Conservation (phyloP, 306 rosid genomes). For the Gleditsia sinensis region DNA sequence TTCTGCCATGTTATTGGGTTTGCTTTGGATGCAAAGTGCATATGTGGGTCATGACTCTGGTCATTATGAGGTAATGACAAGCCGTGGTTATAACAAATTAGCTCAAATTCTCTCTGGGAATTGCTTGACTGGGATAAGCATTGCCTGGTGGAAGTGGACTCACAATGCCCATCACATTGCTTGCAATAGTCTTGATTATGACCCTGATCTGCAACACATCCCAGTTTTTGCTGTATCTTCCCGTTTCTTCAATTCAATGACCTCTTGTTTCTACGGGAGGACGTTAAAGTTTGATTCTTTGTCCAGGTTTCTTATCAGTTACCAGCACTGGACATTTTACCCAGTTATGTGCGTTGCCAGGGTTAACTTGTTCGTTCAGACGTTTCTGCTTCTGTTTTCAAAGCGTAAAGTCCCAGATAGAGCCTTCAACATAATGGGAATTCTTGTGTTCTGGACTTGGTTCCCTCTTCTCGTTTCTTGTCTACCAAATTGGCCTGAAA, state of each 20-base stretch:
- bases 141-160: slow-evolving; percentile 99
- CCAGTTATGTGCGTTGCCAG: slow-evolving; percentile 73
- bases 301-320: slow-evolving; percentile 69
- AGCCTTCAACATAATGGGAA: slow-evolving; percentile 60
- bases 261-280: slow-evolving; percentile 74
- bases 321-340: slow-evolving; percentile 79
- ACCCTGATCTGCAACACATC: slow-evolving; percentile 89
- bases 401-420: slow-evolving; percentile 60
- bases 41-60: slow-evolving; percentile 90
- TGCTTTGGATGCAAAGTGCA: slow-evolving; percentile 83
- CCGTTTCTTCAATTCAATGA: slow-evolving; percentile 51
- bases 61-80: slow-evolving; percentile 71
- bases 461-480: slow-evolving; percentile 68
- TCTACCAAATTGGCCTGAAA: slow-evolving; percentile 75
- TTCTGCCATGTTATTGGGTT: slow-evolving; percentile 67
- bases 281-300: slow-evolving; percentile 60
- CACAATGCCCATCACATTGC: slow-evolving; percentile 91
- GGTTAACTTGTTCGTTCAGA: slow-evolving; percentile 69
- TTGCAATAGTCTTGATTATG: slow-evolving; percentile 81
- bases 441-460: slow-evolving; percentile 82
- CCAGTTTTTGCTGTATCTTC: slow-evolving; percentile 82
- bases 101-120: slow-evolving; percentile 78
- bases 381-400: slow-evolving; percentile 57
- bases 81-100: slow-evolving; percentile 41
- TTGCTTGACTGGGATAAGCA: slow-evolving; percentile 85